Base-by-base conservation (phyloP, 1,284 basidiomycete species). In the Marasmius fiardii region DNA sequence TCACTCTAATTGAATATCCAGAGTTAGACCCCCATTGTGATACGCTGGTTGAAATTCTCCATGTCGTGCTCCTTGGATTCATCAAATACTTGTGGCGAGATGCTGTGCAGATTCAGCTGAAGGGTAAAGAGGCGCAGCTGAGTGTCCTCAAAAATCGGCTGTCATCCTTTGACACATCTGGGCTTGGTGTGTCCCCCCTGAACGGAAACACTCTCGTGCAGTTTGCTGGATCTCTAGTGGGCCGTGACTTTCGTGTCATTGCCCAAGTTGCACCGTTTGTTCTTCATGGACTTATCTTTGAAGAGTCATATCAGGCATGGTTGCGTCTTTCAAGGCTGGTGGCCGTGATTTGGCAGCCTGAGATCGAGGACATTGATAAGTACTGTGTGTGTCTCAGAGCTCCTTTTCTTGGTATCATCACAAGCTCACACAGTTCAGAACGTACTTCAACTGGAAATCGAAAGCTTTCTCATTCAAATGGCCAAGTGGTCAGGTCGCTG, bases 211-310 rank as follows among this genome's bases (percentile, higher is more conserved):
- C 69, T 0, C 60, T 76, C 1, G 71, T 75, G 1, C 54, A 67
- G 11, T 74, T 73, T 61, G 62, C 68, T 1, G 67, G 68, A 3
- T 74, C 71, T 0, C 56, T 74, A 1, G 65, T 65, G 8, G 73
- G 73, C 0, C 59, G 67, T 1, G 68, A 75, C 56, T 74, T 76
- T 51, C 61, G 67, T 1, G 62, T 52, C 0, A 68, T 77, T 20
- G 63, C 67, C 1, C 74, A 76, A 45, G 65, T 66, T 10, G 71
- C 72, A 1, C 71, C 70, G 0, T 73, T 72, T 65, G 71, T 73
- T 0, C 51, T 74, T 1, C 61, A 72, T 44, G 70, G 66, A 26
- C 57, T 73, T 5, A 62, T 74, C 2, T 33, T 62, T 1, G 12
- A 35, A 1, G 53, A 64, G 0, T 58, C 61, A n/a, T 62, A 61